These are phyloP conservation scores for Pleurotus eryngii DNA, from an alignment of 768 basidiomycete species.

Conservation along the genomic window DNA sequence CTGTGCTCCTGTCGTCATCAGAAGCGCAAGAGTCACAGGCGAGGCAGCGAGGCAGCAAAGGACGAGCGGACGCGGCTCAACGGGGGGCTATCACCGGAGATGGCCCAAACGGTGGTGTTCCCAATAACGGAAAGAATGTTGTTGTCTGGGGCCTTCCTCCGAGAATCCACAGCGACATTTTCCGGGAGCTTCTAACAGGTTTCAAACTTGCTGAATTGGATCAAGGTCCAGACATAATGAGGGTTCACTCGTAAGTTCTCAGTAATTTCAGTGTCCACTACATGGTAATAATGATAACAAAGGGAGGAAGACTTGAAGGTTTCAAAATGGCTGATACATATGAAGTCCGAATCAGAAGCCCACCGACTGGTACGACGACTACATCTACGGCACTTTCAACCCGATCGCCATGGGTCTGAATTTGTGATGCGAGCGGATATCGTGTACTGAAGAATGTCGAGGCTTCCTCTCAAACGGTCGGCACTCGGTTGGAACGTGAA, in stretches of 20 bases:
- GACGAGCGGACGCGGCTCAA: conserved; percentile 23
- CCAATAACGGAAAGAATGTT: conserved; percentile 49
- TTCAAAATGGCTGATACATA: conserved; percentile 54
- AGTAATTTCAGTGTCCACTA: background rate
- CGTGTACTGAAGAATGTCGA: conserved; percentile 36
- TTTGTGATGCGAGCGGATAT: conserved; percentile 47
- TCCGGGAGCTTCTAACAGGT: conserved; percentile 39
- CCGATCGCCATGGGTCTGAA: conserved; percentile 30
- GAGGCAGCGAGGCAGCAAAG: conserved; percentile 26
- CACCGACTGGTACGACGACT: conserved; percentile 60
- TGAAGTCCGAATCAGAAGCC: conserved; percentile 61
- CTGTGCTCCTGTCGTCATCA: conserved; percentile 17
- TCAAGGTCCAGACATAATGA: conserved; percentile 42
- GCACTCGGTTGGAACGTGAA: too few relatives aligned
- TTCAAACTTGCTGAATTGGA: conserved; percentile 39
- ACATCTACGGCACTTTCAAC: conserved; percentile 53
- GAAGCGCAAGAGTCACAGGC: conserved; percentile 3
- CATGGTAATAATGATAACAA: background rate
- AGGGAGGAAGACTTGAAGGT: conserved; percentile 37
- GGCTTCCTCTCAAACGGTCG: too few relatives aligned
- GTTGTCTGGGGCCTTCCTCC: conserved; percentile 62
- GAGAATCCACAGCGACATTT: conserved; percentile 27
- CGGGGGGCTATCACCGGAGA: conserved; percentile 28
- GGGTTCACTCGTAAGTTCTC: conserved; percentile 46
- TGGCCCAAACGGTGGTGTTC: conserved; percentile 52